phyloP scores from a whole-genome alignment of 2,329 filamentous ascomycete genomes.

The Ceratocystis lukuohia region DNA sequence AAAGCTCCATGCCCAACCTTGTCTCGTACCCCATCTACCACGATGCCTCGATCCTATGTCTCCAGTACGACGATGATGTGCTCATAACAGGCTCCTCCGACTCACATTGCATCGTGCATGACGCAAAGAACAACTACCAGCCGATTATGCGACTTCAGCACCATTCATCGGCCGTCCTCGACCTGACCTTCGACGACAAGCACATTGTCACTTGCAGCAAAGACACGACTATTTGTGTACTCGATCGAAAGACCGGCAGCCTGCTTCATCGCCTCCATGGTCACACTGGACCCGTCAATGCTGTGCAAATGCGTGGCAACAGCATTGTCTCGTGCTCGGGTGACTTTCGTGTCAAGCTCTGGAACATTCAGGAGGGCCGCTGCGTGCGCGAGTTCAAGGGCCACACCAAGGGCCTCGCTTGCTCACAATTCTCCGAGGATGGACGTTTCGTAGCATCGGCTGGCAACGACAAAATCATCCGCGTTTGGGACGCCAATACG shows the following conservation, averaged over 20 bases:
- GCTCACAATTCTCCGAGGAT: slow-evolving; percentile 91
- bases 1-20: slow-evolving; percentile 38
- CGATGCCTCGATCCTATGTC: slow-evolving; percentile 81
- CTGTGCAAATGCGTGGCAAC: slow-evolving; percentile 87
- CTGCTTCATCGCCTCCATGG: slow-evolving; percentile 69
- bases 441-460: slow-evolving; percentile 87
- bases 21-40: slow-evolving; percentile 56
- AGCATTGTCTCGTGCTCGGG: slow-evolving; percentile 87
- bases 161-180: slow-evolving; percentile 79
- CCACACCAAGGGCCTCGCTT: slow-evolving; percentile 86
- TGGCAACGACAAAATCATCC: slow-evolving; percentile 89
- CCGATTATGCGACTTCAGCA: slow-evolving; percentile 65
- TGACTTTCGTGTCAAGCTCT: slow-evolving; percentile 84
- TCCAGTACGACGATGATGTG: slow-evolving; percentile 87
- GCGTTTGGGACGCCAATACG: slow-evolving; percentile 88
- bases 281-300: slow-evolving; percentile 86
- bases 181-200: slow-evolving; percentile 81
- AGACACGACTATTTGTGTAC: slow-evolving; percentile 84
- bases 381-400: slow-evolving; percentile 82
- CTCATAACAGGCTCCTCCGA: slow-evolving; percentile 94
- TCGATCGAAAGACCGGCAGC: slow-evolving; percentile 68
- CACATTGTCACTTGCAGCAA: slow-evolving; percentile 97
- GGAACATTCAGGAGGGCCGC: slow-evolving; percentile 82
- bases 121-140: slow-evolving; percentile 62
- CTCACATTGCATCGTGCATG: slow-evolving; percentile 80